Evolutionary conservation across 1,284 basidiomycete species (phyloP), one percentile per base, ranked within the genome.

Genomic region (Tilletia setariae): DNA sequence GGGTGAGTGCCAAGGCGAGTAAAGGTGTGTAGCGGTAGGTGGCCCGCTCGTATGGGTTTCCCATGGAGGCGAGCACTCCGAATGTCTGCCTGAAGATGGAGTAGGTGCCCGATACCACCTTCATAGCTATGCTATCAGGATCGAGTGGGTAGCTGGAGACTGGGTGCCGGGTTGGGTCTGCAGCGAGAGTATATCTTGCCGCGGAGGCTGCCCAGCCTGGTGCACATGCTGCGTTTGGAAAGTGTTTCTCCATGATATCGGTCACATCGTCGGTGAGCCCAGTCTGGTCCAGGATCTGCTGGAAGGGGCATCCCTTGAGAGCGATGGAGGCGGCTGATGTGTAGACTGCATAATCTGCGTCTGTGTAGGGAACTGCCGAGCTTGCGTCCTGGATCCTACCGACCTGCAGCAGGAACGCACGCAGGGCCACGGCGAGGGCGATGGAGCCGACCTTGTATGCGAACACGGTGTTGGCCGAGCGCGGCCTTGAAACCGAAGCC

Each of bases 1-100:
- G 94, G 1, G 89, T 85, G 30, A 97, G 84, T 9, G 95, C 81
- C 1, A 93, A 83, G 1, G 95, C 92, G 8, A 99, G 87, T 35
- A 98, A 84, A 2, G 95, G 95, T 0, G 95, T 98, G 83, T 99
- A 99, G 3, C 95, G 90, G 83, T 96, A 99, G 1, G 96, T 99
- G 72, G 90, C 88, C 62, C 95, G 87, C n/a, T 86, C 87, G 81
- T 97, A 99, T 2, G 96, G 96, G 77, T 94, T 94, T 70, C 77
- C 80, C 7, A 80, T 15, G 11, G 70, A 59, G 8, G 79, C 80
- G 0, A 82, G 66, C 1, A 72, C 44, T 11, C 71, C 64, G 42
- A 82, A 79, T 1, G 73, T 56, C 4, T 75, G 75, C 7, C 73
- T 71, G 9, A 73, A 69, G 21, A 79, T 25, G 13, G 65, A 49